A percentile compares a stretch with the other conserved stretches of the same genome.
Conservation (phyloP, 2,329 filamentous ascomycete species). For the Neonectria punicea region DNA sequence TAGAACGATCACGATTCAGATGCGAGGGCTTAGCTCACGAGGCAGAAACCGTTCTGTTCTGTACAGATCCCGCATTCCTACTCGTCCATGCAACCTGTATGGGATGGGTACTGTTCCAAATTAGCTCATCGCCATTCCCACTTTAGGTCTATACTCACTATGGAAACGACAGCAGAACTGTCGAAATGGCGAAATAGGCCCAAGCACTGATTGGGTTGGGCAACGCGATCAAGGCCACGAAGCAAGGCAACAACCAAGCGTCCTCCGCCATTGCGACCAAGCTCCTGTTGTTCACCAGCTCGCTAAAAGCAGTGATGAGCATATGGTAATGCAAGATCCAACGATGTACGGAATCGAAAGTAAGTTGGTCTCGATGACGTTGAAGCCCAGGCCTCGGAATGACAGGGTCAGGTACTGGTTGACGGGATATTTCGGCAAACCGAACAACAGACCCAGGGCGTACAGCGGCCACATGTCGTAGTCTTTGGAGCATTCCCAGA, state of each 20-base stretch:
- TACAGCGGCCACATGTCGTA: conserved; percentile 62
- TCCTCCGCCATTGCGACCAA: conserved; percentile 60
- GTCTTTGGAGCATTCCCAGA: conserved; percentile 64
- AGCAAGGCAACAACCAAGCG: conserved; percentile 65
- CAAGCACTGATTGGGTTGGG: conserved; percentile 53
- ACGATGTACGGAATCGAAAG: conserved; percentile 68
- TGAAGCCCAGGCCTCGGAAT: conserved; percentile 66
- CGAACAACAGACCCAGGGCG: conserved; percentile 50
- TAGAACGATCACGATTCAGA: neutral
- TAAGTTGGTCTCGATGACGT: conserved; percentile 70
- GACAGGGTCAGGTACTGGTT: conserved; percentile 68
- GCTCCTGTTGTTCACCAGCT: conserved; percentile 59
- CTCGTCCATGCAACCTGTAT: conserved; percentile 69
- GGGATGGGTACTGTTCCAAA: conserved; percentile 54
- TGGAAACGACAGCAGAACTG: conserved; percentile 60
- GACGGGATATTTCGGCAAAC: conserved; percentile 62
- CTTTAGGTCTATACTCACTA: conserved; percentile 54
- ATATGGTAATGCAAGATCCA: conserved; percentile 53
- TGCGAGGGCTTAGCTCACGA: conserved; percentile 39
- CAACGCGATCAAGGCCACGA: conserved; percentile 58
- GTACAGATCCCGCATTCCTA: conserved; percentile 66
- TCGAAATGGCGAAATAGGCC: conserved; percentile 61
- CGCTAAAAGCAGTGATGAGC: conserved; percentile 54
- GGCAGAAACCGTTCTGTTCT: conserved; percentile 64
- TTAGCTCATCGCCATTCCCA: conserved; percentile 3